Evolutionary conservation across 345 rosid species (phyloP).

Genomic region (Psidium friedrichsthalianum): DNA sequence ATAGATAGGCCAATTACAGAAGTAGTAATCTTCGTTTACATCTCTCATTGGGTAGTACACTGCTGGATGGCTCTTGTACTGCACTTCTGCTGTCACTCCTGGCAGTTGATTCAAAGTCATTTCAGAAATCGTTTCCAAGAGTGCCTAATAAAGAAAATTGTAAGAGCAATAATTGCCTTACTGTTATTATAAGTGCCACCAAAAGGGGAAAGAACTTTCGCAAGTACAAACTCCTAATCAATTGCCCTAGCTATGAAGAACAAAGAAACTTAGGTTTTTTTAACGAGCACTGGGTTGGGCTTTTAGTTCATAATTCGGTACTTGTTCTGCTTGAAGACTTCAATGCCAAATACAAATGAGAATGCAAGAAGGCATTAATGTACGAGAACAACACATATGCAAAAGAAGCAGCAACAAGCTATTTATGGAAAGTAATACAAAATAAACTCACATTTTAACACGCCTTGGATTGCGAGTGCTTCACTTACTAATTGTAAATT

Average conservation of each 20-base stretch:
- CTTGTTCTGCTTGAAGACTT: neutral
- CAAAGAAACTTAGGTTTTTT: neutral
- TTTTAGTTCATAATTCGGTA: neutral
- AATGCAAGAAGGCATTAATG: neutral
- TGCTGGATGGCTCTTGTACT: constrained; percentile 57
- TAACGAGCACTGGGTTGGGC: neutral
- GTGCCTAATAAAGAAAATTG: neutral
- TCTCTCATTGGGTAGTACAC: constrained; percentile 60
- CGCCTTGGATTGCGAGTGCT: neutral
- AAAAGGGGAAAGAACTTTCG: neutral
- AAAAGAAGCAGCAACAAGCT: neutral
- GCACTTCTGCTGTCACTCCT: constrained; percentile 79
- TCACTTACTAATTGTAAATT: neutral
- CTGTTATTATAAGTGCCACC: neutral
- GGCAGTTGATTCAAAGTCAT: constrained; percentile 1
- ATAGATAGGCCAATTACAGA: constrained; percentile 48
- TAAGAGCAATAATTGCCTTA: neutral
- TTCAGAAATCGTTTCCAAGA: neutral
- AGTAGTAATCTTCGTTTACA: constrained; percentile 51
- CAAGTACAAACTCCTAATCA: neutral
- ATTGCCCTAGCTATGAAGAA: neutral
- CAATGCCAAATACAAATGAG: neutral
- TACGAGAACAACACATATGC: neutral
- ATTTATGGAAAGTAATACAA: neutral
- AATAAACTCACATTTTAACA: neutral